Base-by-base conservation (phyloP, 2,329 filamentous ascomycete species). In the Neofusicoccum cordaticola region DNA sequence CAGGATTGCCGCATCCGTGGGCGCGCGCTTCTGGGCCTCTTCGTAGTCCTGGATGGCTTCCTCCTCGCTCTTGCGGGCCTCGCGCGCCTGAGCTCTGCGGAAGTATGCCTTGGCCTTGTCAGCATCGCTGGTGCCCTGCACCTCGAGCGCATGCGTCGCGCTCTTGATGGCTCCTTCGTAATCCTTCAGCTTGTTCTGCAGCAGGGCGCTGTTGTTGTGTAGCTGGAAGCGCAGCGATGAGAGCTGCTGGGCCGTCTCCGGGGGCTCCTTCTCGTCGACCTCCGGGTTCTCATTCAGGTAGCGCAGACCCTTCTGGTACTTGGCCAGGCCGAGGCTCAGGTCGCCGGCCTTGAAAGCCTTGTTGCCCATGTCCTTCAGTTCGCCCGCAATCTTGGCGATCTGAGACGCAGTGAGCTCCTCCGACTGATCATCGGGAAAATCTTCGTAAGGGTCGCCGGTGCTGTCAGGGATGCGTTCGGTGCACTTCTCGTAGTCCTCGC, bases 331-430 rank as follows among this genome's bases (percentile, higher is more conserved):
- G 37, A 91, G 79, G 42, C 82, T 77, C 44, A 90, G 73, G 71
- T 97, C 86, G 45, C 88, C 88, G 31, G 80, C 82, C 83, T 97
- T 97, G 85, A 97, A 97, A 1, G 93, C 93, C 71, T 88, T 88
- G 83, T 96, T 98, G 71, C 95, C 95, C 74, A 90, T 95, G 41
- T 90, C 91, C 82, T 99, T 99, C 78, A 96, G 87, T 69, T 91
- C 91, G 4, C 85, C 82, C 2, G 91, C 93, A 67, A 98, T 93
- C 78, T 90, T 86, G 75, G 92, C 84, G 67, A 93, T 86, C 67
- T 90, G 85, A 17, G 83, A 75, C 13, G 90, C 90, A 57, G 87
- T 85, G 67, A 93, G 84, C 62, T 88, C 82, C 63, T 86, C 80
- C 53, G 84, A 81, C 53, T 89, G 87, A 80, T 99, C 95, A 75